Evolutionary conservation across 1,284 basidiomycete species (phyloP).

Genomic region (Rhodotorula glutinis): DNA sequence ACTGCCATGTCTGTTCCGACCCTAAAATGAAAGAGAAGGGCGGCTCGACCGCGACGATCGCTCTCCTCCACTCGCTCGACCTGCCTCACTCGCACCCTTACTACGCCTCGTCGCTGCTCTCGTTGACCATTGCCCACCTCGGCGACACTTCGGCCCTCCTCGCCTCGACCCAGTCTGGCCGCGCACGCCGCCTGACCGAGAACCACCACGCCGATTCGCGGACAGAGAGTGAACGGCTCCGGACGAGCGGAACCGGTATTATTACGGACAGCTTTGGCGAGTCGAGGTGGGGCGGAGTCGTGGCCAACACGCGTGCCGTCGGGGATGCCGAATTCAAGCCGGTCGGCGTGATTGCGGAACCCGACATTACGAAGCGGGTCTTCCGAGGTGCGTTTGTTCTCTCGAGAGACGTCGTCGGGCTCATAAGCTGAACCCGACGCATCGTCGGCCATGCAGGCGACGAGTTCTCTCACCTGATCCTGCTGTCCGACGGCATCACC

Average conservation of each 20-base stretch:
- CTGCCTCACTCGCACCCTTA: slow-evolving; percentile 53
- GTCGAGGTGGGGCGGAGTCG: slow-evolving; percentile 82
- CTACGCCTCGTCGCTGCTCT: slow-evolving; percentile 47
- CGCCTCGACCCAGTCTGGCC: slow-evolving; percentile 27
- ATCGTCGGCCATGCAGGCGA: slow-evolving; percentile 9
- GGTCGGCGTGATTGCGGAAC: slow-evolving; percentile 90
- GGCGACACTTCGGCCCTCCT: slow-evolving; percentile 77
- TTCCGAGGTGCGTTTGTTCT: slow-evolving; percentile 60
- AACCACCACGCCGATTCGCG: slow-evolving; percentile 88
- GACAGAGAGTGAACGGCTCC: slow-evolving; percentile 75
- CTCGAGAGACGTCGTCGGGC: too few relatives aligned
- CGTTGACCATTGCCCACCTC: slow-evolving; percentile 72
- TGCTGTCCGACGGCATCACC: slow-evolving; percentile 72
- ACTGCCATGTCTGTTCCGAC: slow-evolving; percentile 60
- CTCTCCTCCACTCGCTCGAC: slow-evolving; percentile 77
- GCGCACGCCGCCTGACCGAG: slow-evolving; percentile 32
- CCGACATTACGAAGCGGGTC: slow-evolving; percentile 78
- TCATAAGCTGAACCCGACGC: too few relatives aligned
- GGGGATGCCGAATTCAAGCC: slow-evolving; percentile 88
- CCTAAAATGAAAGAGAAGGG: slow-evolving; percentile 58
- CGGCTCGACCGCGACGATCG: slow-evolving; percentile 79
- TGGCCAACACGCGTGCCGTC: slow-evolving; percentile 90
- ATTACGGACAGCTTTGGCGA: slow-evolving; percentile 96
- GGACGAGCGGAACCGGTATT: slow-evolving; percentile 77
- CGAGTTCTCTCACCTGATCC: slow-evolving; percentile 42